Evolutionary conservation across 768 basidiomycete species (phyloP).

Genomic region (Mycena amicta): DNA sequence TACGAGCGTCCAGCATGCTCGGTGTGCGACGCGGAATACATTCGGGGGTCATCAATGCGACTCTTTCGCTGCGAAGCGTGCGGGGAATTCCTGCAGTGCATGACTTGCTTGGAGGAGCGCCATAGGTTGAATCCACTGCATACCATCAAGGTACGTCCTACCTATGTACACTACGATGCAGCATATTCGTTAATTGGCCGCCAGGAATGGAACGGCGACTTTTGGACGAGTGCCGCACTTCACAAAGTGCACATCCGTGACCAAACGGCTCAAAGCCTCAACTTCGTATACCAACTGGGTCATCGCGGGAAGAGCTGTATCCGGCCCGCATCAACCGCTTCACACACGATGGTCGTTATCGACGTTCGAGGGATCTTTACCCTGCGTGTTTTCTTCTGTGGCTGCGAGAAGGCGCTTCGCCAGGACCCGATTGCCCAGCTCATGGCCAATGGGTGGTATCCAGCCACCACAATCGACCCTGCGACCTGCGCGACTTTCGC

Average conservation of each 20-base stretch:
- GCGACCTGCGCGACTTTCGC: constrained; percentile 4
- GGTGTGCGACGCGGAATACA: neutral
- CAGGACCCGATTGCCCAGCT: neutral
- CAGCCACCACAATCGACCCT: constrained; percentile 13
- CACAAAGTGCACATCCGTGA: neutral
- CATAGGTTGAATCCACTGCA: neutral
- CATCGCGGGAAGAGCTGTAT: neutral
- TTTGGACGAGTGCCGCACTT: neutral
- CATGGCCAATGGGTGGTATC: constrained; percentile 1
- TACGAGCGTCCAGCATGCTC: neutral
- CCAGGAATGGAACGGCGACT: neutral
- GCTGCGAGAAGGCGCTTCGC: neutral
- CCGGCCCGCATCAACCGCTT: neutral
- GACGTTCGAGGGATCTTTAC: neutral
- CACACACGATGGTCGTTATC: neutral
- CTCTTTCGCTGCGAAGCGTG: neutral
- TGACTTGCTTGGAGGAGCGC: neutral
- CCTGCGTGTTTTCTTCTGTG: neutral
- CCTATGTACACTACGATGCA: neutral
- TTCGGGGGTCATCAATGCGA: neutral
- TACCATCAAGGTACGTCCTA: neutral
- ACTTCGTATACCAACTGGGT: neutral
- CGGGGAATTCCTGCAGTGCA: neutral
- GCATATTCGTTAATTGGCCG: neutral
- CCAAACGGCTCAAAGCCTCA: neutral